Percentiles rank a stretch among this genome's conserved stretches.
Evolutionary conservation across 2,329 filamentous ascomycete genomes (phyloP).

Genomic region (Fusarium nygamai): DNA sequence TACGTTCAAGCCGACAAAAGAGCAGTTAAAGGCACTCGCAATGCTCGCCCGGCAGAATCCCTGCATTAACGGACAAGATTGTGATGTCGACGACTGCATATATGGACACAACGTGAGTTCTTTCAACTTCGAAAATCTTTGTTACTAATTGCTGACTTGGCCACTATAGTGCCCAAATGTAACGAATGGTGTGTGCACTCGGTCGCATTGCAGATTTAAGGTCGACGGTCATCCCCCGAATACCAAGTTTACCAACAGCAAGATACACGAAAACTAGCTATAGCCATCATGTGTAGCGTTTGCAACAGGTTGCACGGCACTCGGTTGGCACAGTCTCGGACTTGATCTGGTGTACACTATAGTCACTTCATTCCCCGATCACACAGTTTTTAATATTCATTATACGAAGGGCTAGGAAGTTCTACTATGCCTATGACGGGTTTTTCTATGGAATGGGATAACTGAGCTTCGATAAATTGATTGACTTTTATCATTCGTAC

Average conservation of each 20-base stretch:
- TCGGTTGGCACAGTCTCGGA: background rate
- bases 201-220: slow-evolving; percentile 66
- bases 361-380: slow-evolving; percentile 1
- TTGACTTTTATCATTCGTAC: background rate
- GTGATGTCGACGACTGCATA: slow-evolving; percentile 66
- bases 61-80: slow-evolving; percentile 67
- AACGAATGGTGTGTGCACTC: slow-evolving; percentile 60
- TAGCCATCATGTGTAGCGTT: background rate
- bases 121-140: background rate
- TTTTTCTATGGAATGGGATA: background rate
- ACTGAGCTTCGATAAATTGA: slow-evolving; percentile 5
- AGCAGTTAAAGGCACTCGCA: slow-evolving; percentile 66
- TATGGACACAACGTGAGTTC: slow-evolving; percentile 70
- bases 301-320: background rate
- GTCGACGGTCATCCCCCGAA: slow-evolving; percentile 64
- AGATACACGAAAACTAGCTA: slow-evolving; percentile 47
- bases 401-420: background rate
- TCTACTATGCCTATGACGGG: background rate
- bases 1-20: slow-evolving; percentile 60
- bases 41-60: slow-evolving; percentile 67
- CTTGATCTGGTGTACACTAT: slow-evolving; percentile 17
- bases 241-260: slow-evolving; percentile 59
- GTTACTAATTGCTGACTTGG: slow-evolving; percentile 7
- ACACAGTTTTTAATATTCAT: slow-evolving; percentile 21
- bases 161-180: slow-evolving; percentile 61